A percentile compares a stretch with the other conserved stretches of the same genome.
Evolutionary conservation across 768 basidiomycete species (phyloP).

Genomic region (Sporobolomyces roseus): DNA sequence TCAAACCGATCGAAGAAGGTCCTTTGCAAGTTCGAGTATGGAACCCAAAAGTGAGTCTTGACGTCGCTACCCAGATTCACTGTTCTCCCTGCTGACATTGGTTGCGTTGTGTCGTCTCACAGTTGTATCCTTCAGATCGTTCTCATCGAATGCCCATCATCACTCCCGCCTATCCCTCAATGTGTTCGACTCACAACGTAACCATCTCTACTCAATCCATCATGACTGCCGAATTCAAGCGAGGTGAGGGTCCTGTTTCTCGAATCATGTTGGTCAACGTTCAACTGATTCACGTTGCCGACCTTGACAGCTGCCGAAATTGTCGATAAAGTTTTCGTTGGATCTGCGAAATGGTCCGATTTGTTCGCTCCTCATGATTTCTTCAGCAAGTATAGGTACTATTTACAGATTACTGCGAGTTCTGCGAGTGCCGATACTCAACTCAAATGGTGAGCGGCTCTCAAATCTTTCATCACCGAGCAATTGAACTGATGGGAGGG

Average conservation of each 20-base stretch:
- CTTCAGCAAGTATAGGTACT: conserved; percentile 93
- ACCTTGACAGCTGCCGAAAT: conserved; percentile 70
- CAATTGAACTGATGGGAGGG: background rate
- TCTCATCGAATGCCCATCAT: conserved; percentile 99
- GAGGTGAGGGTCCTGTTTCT: conserved; percentile 56
- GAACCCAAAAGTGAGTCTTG: conserved; percentile 77
- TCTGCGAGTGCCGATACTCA: conserved; percentile 78
- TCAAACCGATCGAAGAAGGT: conserved; percentile 95
- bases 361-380: conserved; percentile 95
- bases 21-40: conserved; percentile 89
- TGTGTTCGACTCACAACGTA: conserved; percentile 99
- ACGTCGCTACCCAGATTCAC: background rate
- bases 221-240: conserved; percentile 91
- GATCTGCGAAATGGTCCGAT: conserved; percentile 79
- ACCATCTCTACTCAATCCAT: conserved; percentile 92
- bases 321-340: conserved; percentile 76
- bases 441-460: conserved; percentile 73
- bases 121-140: conserved; percentile 86
- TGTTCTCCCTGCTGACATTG: too few relatives aligned
- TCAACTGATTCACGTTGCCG: background rate
- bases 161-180: conserved; percentile 96
- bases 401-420: conserved; percentile 90
- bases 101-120: too few relatives aligned
- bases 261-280: background rate
- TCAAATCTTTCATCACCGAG: background rate